Evolutionary conservation across 2,329 filamentous ascomycete species (phyloP), one percentile per base, ranked within the genome.

Genomic region (Trichoderma atrobrunneum): DNA sequence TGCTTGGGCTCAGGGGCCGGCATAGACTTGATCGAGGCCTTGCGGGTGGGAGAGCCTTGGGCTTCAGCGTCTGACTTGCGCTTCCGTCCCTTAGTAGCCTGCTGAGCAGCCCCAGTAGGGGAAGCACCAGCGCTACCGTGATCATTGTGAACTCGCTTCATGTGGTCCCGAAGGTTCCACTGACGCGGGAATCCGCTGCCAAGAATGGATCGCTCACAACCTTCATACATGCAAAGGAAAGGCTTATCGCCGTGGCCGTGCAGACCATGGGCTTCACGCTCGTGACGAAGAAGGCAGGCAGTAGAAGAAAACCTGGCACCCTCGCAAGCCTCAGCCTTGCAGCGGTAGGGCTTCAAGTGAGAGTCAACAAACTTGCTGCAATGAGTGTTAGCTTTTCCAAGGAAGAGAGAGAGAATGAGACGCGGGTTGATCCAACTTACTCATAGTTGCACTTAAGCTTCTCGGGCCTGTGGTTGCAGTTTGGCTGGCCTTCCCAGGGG

Each of bases 391-490:
- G 18, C 43, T 14, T 48, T 68, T 57, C 24, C 51, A 39, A 21
- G 57, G 26, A 21, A 26, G 3, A 26, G 4, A 16, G 28, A 26
- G 5, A 14, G 24, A 28, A 6, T 24, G 11, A 14, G 48, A 24
- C 11, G 48, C 21, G 10, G 5, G 11, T 54, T 54, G 39, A 54
- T 54, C 11, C 18, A 51, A 34, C 93, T 89, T 91, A 97, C 95
- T 98, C 95, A 81, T 98, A 98, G 84, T 97, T 97, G 90, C 95
- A 98, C 89, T 98, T 98, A 77, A 98, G 92, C 85, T 97, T 96
- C 79, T 97, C 96, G 54, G 95, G 90, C 84, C 93, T 93, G 89
- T 98, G 95, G 82, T 89, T 92, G 88, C 95, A 98, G 79, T 81
- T 85, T 36, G 84, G 72, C 73, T 90, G 87, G 77, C 90, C 92